Evolutionary conservation across 179 eudicot species (phyloP).

Genomic region (Vitellaria paradoxa): DNA sequence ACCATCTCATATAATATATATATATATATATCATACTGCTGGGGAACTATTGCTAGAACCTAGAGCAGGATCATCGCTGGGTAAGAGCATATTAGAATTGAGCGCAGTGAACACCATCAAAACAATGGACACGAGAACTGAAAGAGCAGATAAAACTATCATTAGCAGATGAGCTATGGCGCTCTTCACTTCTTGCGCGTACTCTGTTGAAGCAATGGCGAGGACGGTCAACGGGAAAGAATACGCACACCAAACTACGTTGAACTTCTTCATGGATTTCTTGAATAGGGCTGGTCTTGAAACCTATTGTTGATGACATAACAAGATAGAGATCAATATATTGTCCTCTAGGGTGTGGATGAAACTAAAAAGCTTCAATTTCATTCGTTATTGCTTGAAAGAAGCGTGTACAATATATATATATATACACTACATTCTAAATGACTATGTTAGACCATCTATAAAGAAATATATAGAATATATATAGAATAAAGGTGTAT

Average conservation of each 20-base stretch:
- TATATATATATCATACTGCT: too few species aligned
- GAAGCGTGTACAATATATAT: too few species aligned
- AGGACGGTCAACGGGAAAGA: too few species aligned
- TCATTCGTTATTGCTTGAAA: background rate
- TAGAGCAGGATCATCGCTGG: constrained; percentile 1
- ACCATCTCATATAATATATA: too few species aligned
- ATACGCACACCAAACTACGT: constrained; percentile 37
- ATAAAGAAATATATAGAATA: too few species aligned
- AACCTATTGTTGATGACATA: constrained; percentile 22
- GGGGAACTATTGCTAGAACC: background rate
- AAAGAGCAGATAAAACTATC: constrained; percentile 31
- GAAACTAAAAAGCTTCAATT: background rate
- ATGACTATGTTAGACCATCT: too few species aligned
- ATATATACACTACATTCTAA: too few species aligned
- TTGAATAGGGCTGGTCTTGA: constrained; percentile 44
- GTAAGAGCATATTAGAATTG: constrained; percentile 29
- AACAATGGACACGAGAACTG: constrained; percentile 33
- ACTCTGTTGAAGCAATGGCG: constrained; percentile 15
- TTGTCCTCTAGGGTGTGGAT: too few species aligned
- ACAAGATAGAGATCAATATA: background rate
- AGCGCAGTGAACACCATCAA: constrained; percentile 36
- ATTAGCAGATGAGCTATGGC: constrained; percentile 29
- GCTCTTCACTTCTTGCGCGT: constrained; percentile 36
- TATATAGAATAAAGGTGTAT: too few species aligned
- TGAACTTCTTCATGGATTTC: constrained; percentile 52